Base-by-base conservation (phyloP, 129 eudicot species). In the Deinandra increscens region DNA sequence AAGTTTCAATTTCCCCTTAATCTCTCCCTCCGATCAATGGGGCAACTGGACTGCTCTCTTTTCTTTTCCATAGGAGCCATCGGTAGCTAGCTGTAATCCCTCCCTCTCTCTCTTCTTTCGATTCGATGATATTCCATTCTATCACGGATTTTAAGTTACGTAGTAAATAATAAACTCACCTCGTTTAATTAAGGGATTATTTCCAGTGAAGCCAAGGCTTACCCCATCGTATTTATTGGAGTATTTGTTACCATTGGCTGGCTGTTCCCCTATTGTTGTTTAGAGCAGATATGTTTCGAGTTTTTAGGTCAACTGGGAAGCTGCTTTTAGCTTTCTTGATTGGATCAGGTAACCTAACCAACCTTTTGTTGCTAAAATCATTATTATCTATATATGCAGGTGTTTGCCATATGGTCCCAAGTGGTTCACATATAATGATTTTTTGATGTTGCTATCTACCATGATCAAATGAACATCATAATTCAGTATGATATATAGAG, bases 1-100 rank as follows among this genome's bases (percentile, higher is more conserved):
- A 33, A 74, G 56, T 23, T 54, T 83, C 64, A 86, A 34, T 68
- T 75, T 79, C 66, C 96, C 96, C 36, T 68, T 91, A 54, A 85
- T 91, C 45, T 91, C 96, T 8, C 87, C 96, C 5, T 56, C 76
- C 4, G 96, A 91, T 75, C 89, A 88, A 0, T 91, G 96, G 97
- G 97, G 97, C 65, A 88, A 82, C 50, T 91, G 96, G 97, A 82
- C 97, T 44, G 96, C 94, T 58, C 89, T 91, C 38, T 88, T n/a
- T n/a, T n/a, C n/a, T n/a, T 86, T 56, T 82, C 97, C 72, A 48
- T 86, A 29, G 97, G 91, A 19, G 91, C 96, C 34, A 84, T 91
- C 22, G 97, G 97, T 71, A 70, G 82, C 80, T 91, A 96, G n/a
- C n/a, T n/a, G 96, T 91, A 82, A 26, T n/a, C n/a, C n/a, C n/a